Evolutionary conservation across 306 rosid species (phyloP).

Genomic region (Inga leiocalycina): DNA sequence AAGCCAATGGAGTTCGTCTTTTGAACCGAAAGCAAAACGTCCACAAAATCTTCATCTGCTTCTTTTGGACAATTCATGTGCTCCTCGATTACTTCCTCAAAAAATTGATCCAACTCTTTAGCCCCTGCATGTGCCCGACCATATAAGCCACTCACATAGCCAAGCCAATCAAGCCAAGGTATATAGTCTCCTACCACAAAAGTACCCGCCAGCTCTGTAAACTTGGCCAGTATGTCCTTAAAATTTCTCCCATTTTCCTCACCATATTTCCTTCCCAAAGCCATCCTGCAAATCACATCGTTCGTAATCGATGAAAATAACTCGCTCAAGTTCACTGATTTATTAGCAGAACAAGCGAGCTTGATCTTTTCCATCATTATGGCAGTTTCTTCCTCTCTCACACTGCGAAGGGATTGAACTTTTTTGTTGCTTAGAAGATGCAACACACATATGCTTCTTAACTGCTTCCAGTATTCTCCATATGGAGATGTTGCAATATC

Average conservation of each 20-base stretch:
- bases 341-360: not conserved
- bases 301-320: not conserved
- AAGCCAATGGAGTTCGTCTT: constrained; percentile 38
- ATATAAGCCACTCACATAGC: not conserved
- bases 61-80: not conserved
- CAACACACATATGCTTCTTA: constrained; percentile 24
- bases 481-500: constrained; percentile 37
- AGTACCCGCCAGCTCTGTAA: not conserved
- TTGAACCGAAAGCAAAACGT: constrained; percentile 51
- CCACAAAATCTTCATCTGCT: constrained; percentile 42
- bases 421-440: constrained; percentile 29
- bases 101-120: constrained; percentile 2
- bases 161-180: constrained; percentile 30
- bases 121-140: constrained; percentile 12
- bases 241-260: not conserved
- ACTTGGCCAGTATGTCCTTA: not conserved
- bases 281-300: constrained; percentile 23
- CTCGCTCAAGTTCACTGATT: constrained; percentile 21
- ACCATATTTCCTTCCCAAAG: constrained; percentile 21
- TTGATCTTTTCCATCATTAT: constrained; percentile 31
- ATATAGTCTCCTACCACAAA: constrained; percentile 1
- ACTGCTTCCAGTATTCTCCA: constrained; percentile 46
- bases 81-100: constrained; percentile 20
- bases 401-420: constrained; percentile 20
- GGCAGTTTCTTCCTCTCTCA: constrained; percentile 31